Conservation (phyloP, 2,329 filamentous ascomycete species). For the Penicillium olsonii region DNA sequence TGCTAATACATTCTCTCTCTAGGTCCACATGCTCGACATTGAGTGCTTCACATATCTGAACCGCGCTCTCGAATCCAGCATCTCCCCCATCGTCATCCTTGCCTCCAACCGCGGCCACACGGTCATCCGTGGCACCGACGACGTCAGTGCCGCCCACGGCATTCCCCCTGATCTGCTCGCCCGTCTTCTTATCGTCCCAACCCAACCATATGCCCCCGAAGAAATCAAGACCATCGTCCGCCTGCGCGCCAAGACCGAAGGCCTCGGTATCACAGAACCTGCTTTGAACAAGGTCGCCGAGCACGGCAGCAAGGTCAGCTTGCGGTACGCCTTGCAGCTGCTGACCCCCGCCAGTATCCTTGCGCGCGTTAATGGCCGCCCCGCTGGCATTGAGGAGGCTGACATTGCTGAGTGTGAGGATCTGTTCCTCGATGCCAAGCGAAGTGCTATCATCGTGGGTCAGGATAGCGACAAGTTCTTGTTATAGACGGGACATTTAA, state of each 20-base stretch:
- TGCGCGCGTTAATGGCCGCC: conserved; percentile 77
- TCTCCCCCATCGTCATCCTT: conserved; percentile 95
- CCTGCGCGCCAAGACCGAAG: conserved; percentile 79
- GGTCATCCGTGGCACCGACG: conserved; percentile 82
- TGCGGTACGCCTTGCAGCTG: conserved; percentile 91
- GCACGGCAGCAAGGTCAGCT: conserved; percentile 82
- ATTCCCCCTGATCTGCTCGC: conserved; percentile 91
- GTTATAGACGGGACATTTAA: conserved; percentile 13
- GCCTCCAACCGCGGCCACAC: conserved; percentile 95
- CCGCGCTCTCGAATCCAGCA: conserved; percentile 90
- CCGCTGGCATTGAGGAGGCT: conserved; percentile 69
- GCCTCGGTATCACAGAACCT: conserved; percentile 73
- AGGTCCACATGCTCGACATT: conserved; percentile 99
- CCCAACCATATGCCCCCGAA: conserved; percentile 79
- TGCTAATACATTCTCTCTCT: conserved; percentile 17
- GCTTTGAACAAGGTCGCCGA: conserved; percentile 85
- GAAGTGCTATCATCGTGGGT: conserved; percentile 71
- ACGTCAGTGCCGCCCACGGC: conserved; percentile 82
- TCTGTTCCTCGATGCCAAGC: conserved; percentile 77
- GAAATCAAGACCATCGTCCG: conserved; percentile 93
- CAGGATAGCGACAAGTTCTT: conserved; percentile 68
- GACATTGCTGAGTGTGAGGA: conserved; percentile 82
- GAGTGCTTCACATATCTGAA: conserved; percentile 99
- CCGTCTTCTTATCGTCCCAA: conserved; percentile 93
- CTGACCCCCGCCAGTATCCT: conserved; percentile 88